Evolutionary conservation across 306 rosid genomes (phyloP), one percentile per base, ranked within the genome.

Genomic region (Styphnolobium japonicum): DNA sequence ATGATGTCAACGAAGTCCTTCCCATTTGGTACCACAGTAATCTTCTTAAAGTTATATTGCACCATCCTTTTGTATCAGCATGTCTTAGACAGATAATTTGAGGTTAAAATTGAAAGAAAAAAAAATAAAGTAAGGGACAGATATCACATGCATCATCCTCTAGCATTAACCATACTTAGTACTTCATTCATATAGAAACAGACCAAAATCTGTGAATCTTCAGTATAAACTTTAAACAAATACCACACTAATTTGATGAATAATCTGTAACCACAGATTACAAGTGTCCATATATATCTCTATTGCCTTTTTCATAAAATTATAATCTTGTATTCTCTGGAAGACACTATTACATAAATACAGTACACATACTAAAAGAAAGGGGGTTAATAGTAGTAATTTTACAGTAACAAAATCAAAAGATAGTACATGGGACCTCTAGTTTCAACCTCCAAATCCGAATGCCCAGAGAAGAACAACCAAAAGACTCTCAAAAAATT

Each of bases 1-100:
- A 90, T 89, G 46, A 94, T 94, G 73, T 94, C 94, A 56, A 90
- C 18, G 42, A 92, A 84, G 62, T 94, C 96, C 85, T 90, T 92
- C 69, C 97, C 98, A 83, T 88, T 90, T 1, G 98, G 98, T 0
- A 94, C 98, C 42, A 92, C 98, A 11, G 98, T 92, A 14, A 89
- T 94, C 86, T 88, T 90, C 89, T 94, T 92, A 29, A 94, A 94
- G 72, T 94, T 94, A 56, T 94, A 90, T 53, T 90, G 94, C 79
- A 92, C 98, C 98, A 94, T 94, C 62, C 45, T 66, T 7, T 14
- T 3, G 10, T 29, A 71, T 42, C 46, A 34, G 29, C 46, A 83
- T 83, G 36, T 29, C 2, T 0, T 9, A 34, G 2, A 71, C 23
- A 80, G 0, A 73, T 12, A 27, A 29, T 14, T n/a, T 21, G 5